phyloP scores from a whole-genome alignment of 2,329 filamentous ascomycete genomes.

The Exophiala oligosperma region DNA sequence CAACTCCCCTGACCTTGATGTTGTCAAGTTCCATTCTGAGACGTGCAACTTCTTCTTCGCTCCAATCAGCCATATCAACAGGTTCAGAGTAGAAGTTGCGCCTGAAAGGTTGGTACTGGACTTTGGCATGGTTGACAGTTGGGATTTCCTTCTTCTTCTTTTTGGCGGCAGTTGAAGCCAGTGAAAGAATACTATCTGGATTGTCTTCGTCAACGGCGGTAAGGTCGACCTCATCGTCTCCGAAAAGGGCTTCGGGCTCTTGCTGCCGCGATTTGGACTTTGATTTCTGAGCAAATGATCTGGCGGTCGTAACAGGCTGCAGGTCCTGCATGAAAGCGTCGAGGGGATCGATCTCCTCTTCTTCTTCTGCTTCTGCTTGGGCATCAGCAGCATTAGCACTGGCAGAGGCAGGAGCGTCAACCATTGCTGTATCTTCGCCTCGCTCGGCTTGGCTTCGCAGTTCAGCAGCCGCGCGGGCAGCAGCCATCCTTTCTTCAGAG shows the following conservation, averaged over 20 bases:
- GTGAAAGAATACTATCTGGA: conserved; percentile 64
- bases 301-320: conserved; percentile 45
- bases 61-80: conserved; percentile 77
- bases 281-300: conserved; percentile 35
- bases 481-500: conserved; percentile 82
- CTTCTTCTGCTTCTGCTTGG: conserved; percentile 49
- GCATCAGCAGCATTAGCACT: conserved; percentile 36
- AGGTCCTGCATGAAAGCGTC: conserved; percentile 94
- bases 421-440: conserved; percentile 35
- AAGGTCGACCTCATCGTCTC: conserved; percentile 69
- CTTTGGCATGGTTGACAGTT: conserved; percentile 78
- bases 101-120: conserved; percentile 80
- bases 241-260: conserved; percentile 83
- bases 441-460: conserved; percentile 57
- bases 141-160: conserved; percentile 97
- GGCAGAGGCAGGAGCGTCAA: conserved; percentile 34
- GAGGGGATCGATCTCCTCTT: conserved; percentile 80
- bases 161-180: conserved; percentile 40
- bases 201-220: conserved; percentile 62
- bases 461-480: conserved; percentile 80
- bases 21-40: conserved; percentile 86
- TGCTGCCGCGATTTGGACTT: conserved; percentile 54
- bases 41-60: conserved; percentile 77
- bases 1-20: conserved; percentile 86
- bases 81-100: conserved; percentile 97